Percentiles rank a stretch among this genome's conserved stretches.
Evolutionary conservation across 192 early-diverging fungal species (phyloP).

Genomic region (Coemansia sp.): DNA sequence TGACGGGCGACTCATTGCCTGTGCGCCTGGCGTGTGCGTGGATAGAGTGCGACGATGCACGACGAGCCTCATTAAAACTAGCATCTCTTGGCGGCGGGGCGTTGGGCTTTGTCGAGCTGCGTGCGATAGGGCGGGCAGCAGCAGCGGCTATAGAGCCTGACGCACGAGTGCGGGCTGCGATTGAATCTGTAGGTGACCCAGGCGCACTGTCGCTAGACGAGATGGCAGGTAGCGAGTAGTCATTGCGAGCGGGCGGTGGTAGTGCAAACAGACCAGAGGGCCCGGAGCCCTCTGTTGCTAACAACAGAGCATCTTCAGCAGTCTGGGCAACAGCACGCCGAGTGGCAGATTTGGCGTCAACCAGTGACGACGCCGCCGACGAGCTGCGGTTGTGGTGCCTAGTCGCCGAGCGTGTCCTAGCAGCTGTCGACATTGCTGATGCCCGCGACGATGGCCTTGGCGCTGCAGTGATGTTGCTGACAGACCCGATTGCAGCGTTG

Average conservation of each 20-base stretch:
- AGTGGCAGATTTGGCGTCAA: slow-evolving; percentile 25
- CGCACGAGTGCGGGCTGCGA: slow-evolving; percentile 23
- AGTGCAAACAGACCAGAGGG: slow-evolving; percentile 6
- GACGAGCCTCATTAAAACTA: slow-evolving; percentile 17
- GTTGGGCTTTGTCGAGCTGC: slow-evolving; percentile 23
- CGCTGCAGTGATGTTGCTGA: slow-evolving; percentile 11
- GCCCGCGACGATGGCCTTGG: slow-evolving; percentile 49
- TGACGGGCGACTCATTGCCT: slow-evolving; percentile 32
- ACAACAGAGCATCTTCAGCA: slow-evolving; percentile 21
- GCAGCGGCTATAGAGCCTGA: neutral
- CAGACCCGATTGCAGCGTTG: neutral
- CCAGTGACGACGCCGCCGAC: slow-evolving; percentile 40
- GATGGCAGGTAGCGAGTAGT: slow-evolving; percentile 11
- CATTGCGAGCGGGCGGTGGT: slow-evolving; percentile 18
- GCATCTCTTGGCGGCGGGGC: slow-evolving; percentile 2
- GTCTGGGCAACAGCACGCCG: slow-evolving; percentile 31
- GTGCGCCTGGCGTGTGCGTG: slow-evolving; percentile 17
- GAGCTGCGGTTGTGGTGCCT: slow-evolving; percentile 47
- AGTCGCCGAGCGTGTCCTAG: slow-evolving; percentile 15
- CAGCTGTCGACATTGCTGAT: slow-evolving; percentile 31
- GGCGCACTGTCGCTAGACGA: slow-evolving; percentile 26
- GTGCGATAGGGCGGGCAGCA: slow-evolving; percentile 7
- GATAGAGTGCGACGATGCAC: slow-evolving; percentile 32
- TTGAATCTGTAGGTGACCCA: slow-evolving; percentile 40
- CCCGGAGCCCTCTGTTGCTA: neutral